Evolutionary conservation across 2,329 filamentous ascomycete species (phyloP).

Genomic region (Xylaria sp.): DNA sequence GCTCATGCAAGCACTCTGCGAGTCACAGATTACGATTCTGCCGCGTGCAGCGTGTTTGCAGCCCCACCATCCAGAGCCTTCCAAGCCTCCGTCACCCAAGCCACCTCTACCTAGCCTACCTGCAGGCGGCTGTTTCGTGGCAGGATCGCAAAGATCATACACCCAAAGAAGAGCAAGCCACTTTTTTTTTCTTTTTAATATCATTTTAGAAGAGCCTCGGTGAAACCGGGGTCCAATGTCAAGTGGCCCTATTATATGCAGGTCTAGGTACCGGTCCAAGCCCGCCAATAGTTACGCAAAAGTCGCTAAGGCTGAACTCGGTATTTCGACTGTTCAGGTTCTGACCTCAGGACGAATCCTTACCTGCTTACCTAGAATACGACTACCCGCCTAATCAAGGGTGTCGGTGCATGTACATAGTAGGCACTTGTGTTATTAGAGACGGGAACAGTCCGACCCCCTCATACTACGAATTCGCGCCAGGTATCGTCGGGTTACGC

Average conservation of each 20-base stretch:
- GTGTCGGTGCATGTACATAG: background rate
- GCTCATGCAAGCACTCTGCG: slow-evolving; percentile 29
- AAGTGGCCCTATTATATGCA: slow-evolving; percentile 20
- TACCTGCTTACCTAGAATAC: background rate
- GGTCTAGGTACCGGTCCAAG: slow-evolving; percentile 1
- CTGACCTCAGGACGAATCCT: too few relatives aligned
- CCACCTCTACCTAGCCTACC: slow-evolving; percentile 19
- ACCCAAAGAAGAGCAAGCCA: slow-evolving; percentile 16
- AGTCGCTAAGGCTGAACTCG: slow-evolving; percentile 1
- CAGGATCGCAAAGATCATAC: slow-evolving; percentile 18
- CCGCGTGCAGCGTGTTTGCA: slow-evolving; percentile 11
- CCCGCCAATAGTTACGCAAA: slow-evolving; percentile 1
- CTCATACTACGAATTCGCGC: too few relatives aligned
- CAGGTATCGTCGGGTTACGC: background rate
- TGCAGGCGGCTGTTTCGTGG: slow-evolving; percentile 23
- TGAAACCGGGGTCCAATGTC: slow-evolving; percentile 26
- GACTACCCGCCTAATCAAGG: slow-evolving; percentile 5
- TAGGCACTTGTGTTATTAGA: slow-evolving; percentile 1
- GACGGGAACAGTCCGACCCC: too few relatives aligned
- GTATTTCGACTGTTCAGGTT: background rate
- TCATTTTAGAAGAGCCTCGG: slow-evolving; percentile 26
- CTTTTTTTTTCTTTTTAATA: slow-evolving; percentile 17
- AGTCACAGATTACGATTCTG: slow-evolving; percentile 30
- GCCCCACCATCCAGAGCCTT: slow-evolving; percentile 15
- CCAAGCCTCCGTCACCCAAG: slow-evolving; percentile 8